A percentile compares a stretch with the other conserved stretches of the same genome.
Conservation (phyloP, 192 early-diverging fungal genomes). For the Podila epigama region DNA sequence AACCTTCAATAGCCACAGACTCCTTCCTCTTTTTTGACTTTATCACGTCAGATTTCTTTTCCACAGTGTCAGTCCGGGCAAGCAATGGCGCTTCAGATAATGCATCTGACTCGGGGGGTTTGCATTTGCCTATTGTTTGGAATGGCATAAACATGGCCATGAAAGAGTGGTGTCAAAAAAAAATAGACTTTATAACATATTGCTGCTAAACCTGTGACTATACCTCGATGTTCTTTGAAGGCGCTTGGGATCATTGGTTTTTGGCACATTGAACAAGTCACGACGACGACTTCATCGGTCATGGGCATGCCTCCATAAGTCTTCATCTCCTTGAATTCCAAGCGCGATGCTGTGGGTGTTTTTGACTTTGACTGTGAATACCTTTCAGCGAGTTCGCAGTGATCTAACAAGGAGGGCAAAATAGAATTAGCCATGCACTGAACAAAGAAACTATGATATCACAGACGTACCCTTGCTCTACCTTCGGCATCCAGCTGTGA, state of each 20-base stretch:
- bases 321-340: constrained; percentile 56
- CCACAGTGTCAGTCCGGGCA: constrained; percentile 28
- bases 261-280: constrained; percentile 70
- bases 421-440: not conserved
- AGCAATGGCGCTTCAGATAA: constrained; percentile 6
- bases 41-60: constrained; percentile 28
- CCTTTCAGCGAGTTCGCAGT: constrained; percentile 30
- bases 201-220: not conserved
- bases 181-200: constrained; percentile 1
- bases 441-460: constrained; percentile 3
- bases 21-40: constrained; percentile 43
- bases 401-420: not conserved
- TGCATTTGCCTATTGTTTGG: constrained; percentile 24
- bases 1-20: constrained; percentile 32
- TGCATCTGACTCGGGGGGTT: constrained; percentile 5
- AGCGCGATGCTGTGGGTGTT: constrained; percentile 38
- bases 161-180: not conserved
- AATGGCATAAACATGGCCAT: not conserved
- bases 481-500: constrained; percentile 48
- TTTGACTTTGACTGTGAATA: constrained; percentile 28
- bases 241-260: constrained; percentile 69
- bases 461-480: not conserved
- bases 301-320: constrained; percentile 64
- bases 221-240: constrained; percentile 71
- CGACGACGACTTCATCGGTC: constrained; percentile 67